These are phyloP conservation scores for Jatropha multifida DNA, from an alignment of 441 rosid species.

Conservation along the genomic window DNA sequence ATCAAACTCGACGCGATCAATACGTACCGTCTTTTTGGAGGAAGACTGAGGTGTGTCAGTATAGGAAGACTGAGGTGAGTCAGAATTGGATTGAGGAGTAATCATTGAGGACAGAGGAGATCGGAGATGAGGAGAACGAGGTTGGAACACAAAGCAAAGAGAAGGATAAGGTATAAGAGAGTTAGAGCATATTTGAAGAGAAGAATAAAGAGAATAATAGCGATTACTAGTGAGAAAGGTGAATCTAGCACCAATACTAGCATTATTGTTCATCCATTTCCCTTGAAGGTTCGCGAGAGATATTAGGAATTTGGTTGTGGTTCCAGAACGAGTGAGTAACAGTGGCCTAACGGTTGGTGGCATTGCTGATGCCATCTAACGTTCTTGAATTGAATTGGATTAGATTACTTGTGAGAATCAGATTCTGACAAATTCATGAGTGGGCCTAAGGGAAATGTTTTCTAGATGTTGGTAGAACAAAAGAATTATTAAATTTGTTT, in stretches of 20 bases:
- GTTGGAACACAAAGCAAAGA: constrained; percentile 34
- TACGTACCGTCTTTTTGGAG: constrained; percentile 52
- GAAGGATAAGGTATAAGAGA: constrained; percentile 30
- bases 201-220: constrained; percentile 29
- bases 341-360: constrained; percentile 13
- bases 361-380: constrained; percentile 26
- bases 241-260: constrained; percentile 29
- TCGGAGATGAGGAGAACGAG: constrained; percentile 33
- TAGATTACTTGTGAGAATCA: neutral
- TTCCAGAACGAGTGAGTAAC: neutral
- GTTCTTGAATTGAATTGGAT: constrained; percentile 9
- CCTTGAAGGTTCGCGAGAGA: neutral
- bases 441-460: no score
- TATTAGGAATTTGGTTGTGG: constrained; percentile 33
- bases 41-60: constrained; percentile 22
- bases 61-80: constrained; percentile 37
- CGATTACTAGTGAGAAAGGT: constrained; percentile 29
- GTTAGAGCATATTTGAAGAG: constrained; percentile 29
- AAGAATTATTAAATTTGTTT: no score
- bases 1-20: neutral
- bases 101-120: constrained; percentile 39
- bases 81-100: constrained; percentile 27
- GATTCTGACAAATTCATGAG: neutral
- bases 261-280: constrained; percentile 21
- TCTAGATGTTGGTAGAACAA: no score